phyloP scores from a whole-genome alignment of 2,329 filamentous ascomycete species.

The Neopestalotiopsis clavispora region DNA sequence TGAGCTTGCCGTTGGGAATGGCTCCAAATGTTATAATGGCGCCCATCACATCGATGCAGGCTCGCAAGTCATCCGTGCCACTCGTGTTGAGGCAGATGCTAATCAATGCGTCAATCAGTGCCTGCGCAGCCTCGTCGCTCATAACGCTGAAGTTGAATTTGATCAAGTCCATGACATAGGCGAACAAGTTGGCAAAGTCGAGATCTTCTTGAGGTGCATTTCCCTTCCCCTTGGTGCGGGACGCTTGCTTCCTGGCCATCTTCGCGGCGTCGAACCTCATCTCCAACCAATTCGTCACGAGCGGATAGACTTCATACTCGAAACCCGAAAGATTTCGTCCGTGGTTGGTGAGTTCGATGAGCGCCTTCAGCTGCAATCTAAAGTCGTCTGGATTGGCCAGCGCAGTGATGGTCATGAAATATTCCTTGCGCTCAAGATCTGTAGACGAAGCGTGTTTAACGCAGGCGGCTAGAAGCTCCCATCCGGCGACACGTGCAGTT shows the following conservation, averaged over 20 bases:
- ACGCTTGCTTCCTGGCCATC: constrained; percentile 53
- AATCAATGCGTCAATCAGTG: constrained; percentile 66
- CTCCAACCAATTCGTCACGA: constrained; percentile 66
- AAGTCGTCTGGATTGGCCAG: constrained; percentile 66
- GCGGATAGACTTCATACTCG: constrained; percentile 68
- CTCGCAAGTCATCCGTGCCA: constrained; percentile 66
- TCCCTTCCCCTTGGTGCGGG: constrained; percentile 47
- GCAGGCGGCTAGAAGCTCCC: constrained; percentile 69
- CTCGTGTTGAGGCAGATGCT: constrained; percentile 72
- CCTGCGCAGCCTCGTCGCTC: constrained; percentile 63
- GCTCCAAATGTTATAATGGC: constrained; percentile 74
- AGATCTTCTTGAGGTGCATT: constrained; percentile 58
- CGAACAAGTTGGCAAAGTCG: constrained; percentile 67
- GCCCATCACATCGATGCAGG: constrained; percentile 71
- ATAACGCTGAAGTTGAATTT: constrained; percentile 78
- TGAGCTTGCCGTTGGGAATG: constrained; percentile 67
- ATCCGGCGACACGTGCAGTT: constrained; percentile 62
- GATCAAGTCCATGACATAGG: constrained; percentile 69
- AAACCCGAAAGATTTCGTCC: constrained; percentile 69
- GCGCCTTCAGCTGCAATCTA: constrained; percentile 66
- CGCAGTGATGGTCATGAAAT: constrained; percentile 66
- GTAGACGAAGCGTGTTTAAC: constrained; percentile 66
- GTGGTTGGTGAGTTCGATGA: constrained; percentile 64
- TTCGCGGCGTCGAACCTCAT: constrained; percentile 59
- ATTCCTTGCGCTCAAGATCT: constrained; percentile 70